Base-by-base conservation (phyloP, 2,329 filamentous ascomycete species). In the Cercospora berteroae region DNA sequence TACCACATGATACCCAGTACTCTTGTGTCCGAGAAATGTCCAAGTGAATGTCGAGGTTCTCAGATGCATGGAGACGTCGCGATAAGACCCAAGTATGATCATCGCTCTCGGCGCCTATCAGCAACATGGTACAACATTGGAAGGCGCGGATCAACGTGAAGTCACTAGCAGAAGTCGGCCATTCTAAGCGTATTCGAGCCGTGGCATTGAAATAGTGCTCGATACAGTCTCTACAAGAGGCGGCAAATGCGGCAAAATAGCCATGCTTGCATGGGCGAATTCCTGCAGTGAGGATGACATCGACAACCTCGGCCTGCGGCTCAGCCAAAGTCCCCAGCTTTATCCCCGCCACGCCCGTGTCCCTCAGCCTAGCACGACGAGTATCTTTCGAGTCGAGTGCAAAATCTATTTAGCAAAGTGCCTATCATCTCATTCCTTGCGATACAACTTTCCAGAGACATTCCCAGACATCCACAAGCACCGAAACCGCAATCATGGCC, bases 401-500 rank as follows among this genome's bases (percentile, higher is more conserved):
- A 67, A 36, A 44, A 50, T 25, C 48, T 65, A 62, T 65, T 27
- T 31, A 42, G 20, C 31, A 42, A 18, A 42, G 18, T 25, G 12
- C 18, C 16, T 29, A 3, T 29, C 20, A 25, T 25, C 31, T 56
- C 16, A 18, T 50, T 39, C n/a, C 13, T 29, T 3, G 7, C 27
- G 42, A 58, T 56, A 27, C 7, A 6, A 8, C 5, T 9, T 33
- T 12, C 18, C 23, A 42, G 10, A 27, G 25, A 33, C 5, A 31
- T 20, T 50, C 39, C 58, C 44, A 55, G 31, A 57, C 39, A 48
- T 42, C 18, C 59, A 25, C 50, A 39, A 25, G 42, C 33, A 63
- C 62, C 50, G 60, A 56, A 62, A 63, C 12, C 48, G 60, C 63
- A 68, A 70, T 23, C 52, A 73, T 73, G 71, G 70, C 71, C 57